Evolutionary conservation across 2,329 filamentous ascomycete species (phyloP).

Genomic region (Cladophialophora chaetospira): DNA sequence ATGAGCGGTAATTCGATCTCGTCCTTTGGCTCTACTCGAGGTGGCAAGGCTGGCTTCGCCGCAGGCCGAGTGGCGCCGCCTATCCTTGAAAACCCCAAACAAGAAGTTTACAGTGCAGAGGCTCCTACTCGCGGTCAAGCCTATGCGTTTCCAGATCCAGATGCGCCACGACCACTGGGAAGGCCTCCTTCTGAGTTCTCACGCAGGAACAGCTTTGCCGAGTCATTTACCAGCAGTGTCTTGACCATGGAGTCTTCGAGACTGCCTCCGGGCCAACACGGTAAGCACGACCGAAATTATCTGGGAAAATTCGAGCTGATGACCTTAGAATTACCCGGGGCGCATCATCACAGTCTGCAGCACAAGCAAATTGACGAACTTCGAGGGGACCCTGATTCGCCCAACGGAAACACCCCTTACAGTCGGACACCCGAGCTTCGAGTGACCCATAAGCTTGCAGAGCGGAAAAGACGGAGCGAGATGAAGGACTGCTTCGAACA

Average conservation of each 20-base stretch:
- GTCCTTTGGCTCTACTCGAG: slow-evolving; percentile 40
- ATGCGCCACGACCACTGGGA: slow-evolving; percentile 40
- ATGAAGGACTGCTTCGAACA: slow-evolving; percentile 56
- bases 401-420: slow-evolving; percentile 48
- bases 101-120: slow-evolving; percentile 54
- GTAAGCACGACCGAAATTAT: slow-evolving; percentile 36
- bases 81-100: slow-evolving; percentile 52
- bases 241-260: slow-evolving; percentile 58
- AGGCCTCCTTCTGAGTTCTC: slow-evolving; percentile 42
- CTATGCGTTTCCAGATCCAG: slow-evolving; percentile 54
- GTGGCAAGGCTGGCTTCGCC: slow-evolving; percentile 46
- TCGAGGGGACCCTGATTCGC: slow-evolving; percentile 49
- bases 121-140: slow-evolving; percentile 53
- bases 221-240: slow-evolving; percentile 50
- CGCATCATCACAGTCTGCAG: slow-evolving; percentile 51
- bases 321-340: slow-evolving; percentile 47
- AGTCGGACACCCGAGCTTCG: slow-evolving; percentile 53
- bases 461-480: slow-evolving; percentile 54
- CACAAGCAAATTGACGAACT: slow-evolving; percentile 52
- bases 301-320: slow-evolving; percentile 7
- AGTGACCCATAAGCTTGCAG: slow-evolving; percentile 53
- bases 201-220: slow-evolving; percentile 49
- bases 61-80: slow-evolving; percentile 51
- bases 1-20: slow-evolving; percentile 43
- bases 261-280: slow-evolving; percentile 51